phyloP scores from a whole-genome alignment of 805 yeast species.

The Yarrowia divulgata region DNA sequence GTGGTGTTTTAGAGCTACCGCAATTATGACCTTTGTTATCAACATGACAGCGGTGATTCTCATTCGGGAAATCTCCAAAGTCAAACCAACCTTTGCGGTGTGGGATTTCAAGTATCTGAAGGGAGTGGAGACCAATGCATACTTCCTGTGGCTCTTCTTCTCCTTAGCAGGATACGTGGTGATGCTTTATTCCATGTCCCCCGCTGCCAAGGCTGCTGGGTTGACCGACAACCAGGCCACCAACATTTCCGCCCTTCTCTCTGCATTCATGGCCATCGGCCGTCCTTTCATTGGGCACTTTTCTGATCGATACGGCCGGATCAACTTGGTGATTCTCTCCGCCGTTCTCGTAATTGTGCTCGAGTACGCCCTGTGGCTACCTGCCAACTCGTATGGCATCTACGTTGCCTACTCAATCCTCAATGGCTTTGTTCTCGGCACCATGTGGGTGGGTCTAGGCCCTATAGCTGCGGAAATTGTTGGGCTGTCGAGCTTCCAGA shows the following conservation, averaged over 20 bases:
- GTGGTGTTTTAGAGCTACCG: slow-evolving; percentile 62
- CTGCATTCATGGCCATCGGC: slow-evolving; percentile 55
- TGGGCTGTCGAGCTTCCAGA: slow-evolving; percentile 16
- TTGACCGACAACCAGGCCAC: slow-evolving; percentile 42
- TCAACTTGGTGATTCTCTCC: slow-evolving; percentile 51
- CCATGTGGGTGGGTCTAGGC: slow-evolving; percentile 33
- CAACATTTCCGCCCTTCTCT: slow-evolving; percentile 48
- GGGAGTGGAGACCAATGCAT: slow-evolving; percentile 10
- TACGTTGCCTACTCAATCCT: slow-evolving; percentile 47
- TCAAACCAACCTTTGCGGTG: slow-evolving; percentile 23
- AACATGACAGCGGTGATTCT: slow-evolving; percentile 27
- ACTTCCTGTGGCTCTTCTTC: slow-evolving; percentile 34
- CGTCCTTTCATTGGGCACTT: slow-evolving; percentile 57
- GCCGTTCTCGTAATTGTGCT: slow-evolving; percentile 48
- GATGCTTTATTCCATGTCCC: slow-evolving; percentile 47
- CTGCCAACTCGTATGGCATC: slow-evolving; percentile 41
- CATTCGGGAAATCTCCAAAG: slow-evolving; percentile 31
- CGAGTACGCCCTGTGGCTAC: slow-evolving; percentile 43
- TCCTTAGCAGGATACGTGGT: slow-evolving; percentile 26
- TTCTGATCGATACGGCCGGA: slow-evolving; percentile 59
- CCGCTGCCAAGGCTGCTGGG: slow-evolving; percentile 46
- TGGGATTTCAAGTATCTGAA: slow-evolving; percentile 19
- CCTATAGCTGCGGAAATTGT: slow-evolving; percentile 36
- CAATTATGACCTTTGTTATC: slow-evolving; percentile 43
- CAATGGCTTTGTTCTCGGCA: slow-evolving; percentile 52